phyloP scores from a whole-genome alignment of 2,329 filamentous ascomycete genomes.

The Colletotrichum destructivum region DNA sequence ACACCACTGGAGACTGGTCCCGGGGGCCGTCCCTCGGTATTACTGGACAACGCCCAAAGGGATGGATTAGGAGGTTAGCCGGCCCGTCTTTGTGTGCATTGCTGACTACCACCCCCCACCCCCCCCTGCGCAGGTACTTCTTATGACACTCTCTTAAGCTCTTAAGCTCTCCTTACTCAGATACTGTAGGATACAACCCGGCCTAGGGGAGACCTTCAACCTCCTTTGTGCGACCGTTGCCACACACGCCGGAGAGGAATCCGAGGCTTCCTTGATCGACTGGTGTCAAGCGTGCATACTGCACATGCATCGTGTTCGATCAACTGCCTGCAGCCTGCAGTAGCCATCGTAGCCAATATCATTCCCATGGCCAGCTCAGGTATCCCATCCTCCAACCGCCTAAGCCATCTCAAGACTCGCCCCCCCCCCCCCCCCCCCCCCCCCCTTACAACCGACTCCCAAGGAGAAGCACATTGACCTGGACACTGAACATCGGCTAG shows the following conservation, averaged over 20 bases:
- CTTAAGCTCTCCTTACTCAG: background rate
- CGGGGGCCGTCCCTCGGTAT: background rate
- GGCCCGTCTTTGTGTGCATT: no score
- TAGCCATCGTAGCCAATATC: background rate
- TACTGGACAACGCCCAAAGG: background rate
- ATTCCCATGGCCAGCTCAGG: background rate
- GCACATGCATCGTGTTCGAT: slow-evolving; percentile 9
- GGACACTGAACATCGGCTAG: background rate
- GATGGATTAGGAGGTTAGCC: no score
- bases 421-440: background rate
- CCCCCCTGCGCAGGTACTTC: no score
- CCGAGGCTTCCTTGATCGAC: background rate
- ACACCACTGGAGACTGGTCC: background rate
- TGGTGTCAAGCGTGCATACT: slow-evolving; percentile 15
- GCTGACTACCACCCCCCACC: no score
- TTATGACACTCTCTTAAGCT: no score
- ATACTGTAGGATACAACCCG: background rate
- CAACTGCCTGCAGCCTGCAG: background rate
- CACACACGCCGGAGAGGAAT: background rate
- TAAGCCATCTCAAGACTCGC: background rate
- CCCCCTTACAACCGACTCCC: background rate
- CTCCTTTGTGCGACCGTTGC: slow-evolving; percentile 19
- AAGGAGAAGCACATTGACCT: background rate
- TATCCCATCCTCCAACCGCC: background rate
- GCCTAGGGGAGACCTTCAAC: background rate